These are phyloP conservation scores for Sugiyamaella neomexicana DNA, from an alignment of 1,139 yeast species.

Conservation along the genomic window DNA sequence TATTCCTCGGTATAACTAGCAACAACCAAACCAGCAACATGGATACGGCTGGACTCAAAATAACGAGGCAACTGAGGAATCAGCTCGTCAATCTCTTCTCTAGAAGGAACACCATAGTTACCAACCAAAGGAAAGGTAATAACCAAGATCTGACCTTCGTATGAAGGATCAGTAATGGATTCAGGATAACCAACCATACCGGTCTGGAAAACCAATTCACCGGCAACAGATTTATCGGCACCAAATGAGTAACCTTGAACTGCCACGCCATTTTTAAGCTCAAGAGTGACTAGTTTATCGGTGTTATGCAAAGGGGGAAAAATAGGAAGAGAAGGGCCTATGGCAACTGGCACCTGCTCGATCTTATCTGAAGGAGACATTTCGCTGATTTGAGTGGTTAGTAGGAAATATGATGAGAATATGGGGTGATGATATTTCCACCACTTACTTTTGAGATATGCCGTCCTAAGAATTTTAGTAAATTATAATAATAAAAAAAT, in stretches of 20 bases:
- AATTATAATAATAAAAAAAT: neutral
- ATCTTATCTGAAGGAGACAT: conserved; percentile 10
- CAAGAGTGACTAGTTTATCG: conserved; percentile 83
- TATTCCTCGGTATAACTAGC: conserved; percentile 96
- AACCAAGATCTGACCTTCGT: conserved; percentile 96
- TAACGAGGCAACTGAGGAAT: conserved; percentile 80
- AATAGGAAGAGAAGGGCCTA: conserved; percentile 54
- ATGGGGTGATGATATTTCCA: neutral
- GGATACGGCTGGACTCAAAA: conserved; percentile 89
- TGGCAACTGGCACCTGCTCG: conserved; percentile 6
- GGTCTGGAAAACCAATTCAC: conserved; percentile 98
- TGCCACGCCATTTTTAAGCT: conserved; percentile 85
- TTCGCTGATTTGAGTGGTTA: neutral
- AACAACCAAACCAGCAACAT: conserved; percentile 95
- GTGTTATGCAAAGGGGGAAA: conserved; percentile 84
- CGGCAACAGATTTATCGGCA: conserved; percentile 85
- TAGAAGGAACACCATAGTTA: conserved; percentile 98
- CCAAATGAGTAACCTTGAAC: conserved; percentile 98
- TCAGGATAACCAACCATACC: conserved; percentile 99
- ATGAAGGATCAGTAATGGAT: conserved; percentile 97
- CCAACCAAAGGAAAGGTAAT: conserved; percentile 97
- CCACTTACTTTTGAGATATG: neutral
- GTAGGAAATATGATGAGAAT: neutral
- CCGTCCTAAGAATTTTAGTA: neutral
- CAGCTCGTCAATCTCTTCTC: conserved; percentile 70